Conservation (phyloP, 2,329 filamentous ascomycete genomes). For the Bimuria novae-zelandiae region DNA sequence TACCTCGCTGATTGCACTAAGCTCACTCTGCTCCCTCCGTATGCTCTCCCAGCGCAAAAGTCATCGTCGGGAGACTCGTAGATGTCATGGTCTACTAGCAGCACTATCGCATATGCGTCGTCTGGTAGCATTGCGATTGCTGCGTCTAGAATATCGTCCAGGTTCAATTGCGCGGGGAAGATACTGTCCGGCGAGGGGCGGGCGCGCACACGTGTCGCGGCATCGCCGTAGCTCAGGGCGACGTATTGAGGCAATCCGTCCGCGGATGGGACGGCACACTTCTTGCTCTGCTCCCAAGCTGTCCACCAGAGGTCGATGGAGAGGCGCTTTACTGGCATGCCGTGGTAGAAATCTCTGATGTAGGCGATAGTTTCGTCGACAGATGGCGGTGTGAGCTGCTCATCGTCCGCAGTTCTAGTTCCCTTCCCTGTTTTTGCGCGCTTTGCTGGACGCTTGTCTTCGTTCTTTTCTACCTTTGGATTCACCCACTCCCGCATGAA, state of each 20-base stretch:
- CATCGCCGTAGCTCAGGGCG: slow-evolving; percentile 49
- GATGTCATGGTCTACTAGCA: slow-evolving; percentile 65
- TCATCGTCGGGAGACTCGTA: slow-evolving; percentile 69
- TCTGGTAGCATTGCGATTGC: slow-evolving; percentile 58
- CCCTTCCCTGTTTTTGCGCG: neutral
- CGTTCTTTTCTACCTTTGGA: slow-evolving; percentile 18
- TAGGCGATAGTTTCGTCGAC: slow-evolving; percentile 49
- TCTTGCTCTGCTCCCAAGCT: slow-evolving; percentile 49
- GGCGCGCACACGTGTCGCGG: slow-evolving; percentile 56
- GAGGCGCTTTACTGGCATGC: slow-evolving; percentile 56
- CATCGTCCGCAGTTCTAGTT: neutral
- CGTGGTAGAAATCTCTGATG: slow-evolving; percentile 59
- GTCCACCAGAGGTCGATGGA: slow-evolving; percentile 52
- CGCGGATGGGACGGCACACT: slow-evolving; percentile 1
- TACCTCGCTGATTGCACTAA: slow-evolving; percentile 68
- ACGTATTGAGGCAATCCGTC: slow-evolving; percentile 43
- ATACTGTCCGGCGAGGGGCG: slow-evolving; percentile 54
- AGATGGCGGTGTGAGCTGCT: slow-evolving; percentile 5
- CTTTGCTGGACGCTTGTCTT: slow-evolving; percentile 2
- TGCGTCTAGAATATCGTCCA: slow-evolving; percentile 65
- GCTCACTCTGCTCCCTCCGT: slow-evolving; percentile 65
- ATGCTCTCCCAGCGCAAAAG: slow-evolving; percentile 70
- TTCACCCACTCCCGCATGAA: slow-evolving; percentile 53
- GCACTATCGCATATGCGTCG: slow-evolving; percentile 63
- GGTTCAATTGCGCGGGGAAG: slow-evolving; percentile 60